Evolutionary conservation across 1,139 yeast species (phyloP), one percentile per base, ranked within the genome.

Genomic region (Yamadazyma membranifaciens): DNA sequence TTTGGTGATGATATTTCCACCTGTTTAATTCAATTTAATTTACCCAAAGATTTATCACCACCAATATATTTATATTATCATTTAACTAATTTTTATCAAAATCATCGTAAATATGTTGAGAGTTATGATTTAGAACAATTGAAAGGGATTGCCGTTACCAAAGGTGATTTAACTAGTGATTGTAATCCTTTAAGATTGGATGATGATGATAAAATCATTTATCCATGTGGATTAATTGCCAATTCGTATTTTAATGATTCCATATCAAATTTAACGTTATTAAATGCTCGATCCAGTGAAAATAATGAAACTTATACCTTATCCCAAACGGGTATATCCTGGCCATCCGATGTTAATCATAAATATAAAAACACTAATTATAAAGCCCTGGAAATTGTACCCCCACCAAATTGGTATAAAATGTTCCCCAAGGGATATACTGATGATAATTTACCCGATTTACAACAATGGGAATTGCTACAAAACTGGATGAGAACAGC

Each of bases 161-260:
- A 60, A 7, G 73, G 59, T 39, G 69, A 64, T 36, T 57, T 84
- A 2, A 68, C 72, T 13, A 64, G 67, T 33, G 75, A 81, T 44
- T 85, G 94, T 61, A 67, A 70, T 36, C 88, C 89, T 1, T 61
- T 85, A 55, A 71, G 69, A 40, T 65, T 67, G 40, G 45, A 52
- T 7, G 54, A 52, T 2, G 46, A 51, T 24, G 72, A 75, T 31
- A 69, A 63, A 46, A 55, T 67, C 38, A 52, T 68, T 15, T 92
- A 92, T 60, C 98, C 98, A 7, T 92, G 98, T 67, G 98, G 98
- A 0, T 71, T 92, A 46, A 91, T 92, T 58, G 97, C 98, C 39
- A 92, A 92, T 63, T 85, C 98, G 1, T 62, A 81, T 57, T 92
- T 92, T 67, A 92, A 94, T 63, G 98, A 92, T 56, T 84, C 97